These are phyloP conservation scores for Talaromyces sp. DNA, from an alignment of 2,329 filamentous ascomycete genomes.

Conservation along the genomic window DNA sequence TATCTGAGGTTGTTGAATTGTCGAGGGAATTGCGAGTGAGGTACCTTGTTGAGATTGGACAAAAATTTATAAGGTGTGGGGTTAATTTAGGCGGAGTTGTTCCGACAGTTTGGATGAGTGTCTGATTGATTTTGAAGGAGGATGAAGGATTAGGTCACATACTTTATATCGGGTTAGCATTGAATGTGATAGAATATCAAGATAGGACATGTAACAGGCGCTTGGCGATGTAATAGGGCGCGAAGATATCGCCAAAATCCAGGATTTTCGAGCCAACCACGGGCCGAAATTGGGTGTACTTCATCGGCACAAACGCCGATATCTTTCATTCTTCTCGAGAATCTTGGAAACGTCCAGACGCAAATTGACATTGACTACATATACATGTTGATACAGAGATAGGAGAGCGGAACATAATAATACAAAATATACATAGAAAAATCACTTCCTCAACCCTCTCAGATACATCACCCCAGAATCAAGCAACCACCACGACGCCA, in stretches of 20 bases:
- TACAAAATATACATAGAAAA: background rate
- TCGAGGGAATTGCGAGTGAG: too few relatives aligned
- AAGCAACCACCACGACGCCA: slow-evolving; percentile 38
- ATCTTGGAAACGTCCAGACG: background rate
- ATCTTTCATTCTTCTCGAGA: background rate
- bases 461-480: slow-evolving; percentile 36
- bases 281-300: background rate
- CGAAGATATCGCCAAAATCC: background rate
- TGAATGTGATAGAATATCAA: background rate
- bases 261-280: background rate
- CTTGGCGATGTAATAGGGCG: background rate
- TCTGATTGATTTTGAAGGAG: background rate
- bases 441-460: slow-evolving; percentile 24
- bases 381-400: background rate
- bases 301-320: background rate
- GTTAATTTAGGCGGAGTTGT: background rate
- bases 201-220: background rate
- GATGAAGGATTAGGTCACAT: background rate
- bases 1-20: too few relatives aligned
- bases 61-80: background rate
- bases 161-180: background rate
- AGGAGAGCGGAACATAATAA: background rate
- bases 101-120: background rate
- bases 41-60: too few relatives aligned
- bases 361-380: background rate